Evolutionary conservation across 352 stramenopile species (phyloP), one percentile per base, ranked within the genome.

Genomic region (Nothophytophthora sp.): DNA sequence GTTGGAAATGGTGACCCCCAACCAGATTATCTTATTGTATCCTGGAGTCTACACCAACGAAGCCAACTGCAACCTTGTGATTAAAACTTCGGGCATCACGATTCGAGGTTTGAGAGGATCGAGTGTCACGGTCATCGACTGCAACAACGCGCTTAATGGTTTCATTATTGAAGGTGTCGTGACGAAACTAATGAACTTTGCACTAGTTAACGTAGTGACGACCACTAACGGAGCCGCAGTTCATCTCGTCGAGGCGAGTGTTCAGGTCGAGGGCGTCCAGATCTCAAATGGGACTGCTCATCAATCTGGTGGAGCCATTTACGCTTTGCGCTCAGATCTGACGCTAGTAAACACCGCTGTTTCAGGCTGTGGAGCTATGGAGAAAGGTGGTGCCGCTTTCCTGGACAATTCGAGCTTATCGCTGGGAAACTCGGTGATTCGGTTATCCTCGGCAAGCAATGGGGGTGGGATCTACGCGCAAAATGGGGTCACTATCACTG

Each of bases 11-110:
- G 73, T 57, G 2, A 49, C 52, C 5, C 19, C 56, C 0, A 32
- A 51, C 3, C 55, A 82, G 40, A 73, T 54, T 0, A 75, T 89
- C 28, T 48, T 86, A 10, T 11, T 89, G 18, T 87, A 87, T 42
- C 75, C 70, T 2, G 75, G 75, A 1, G 57, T 57, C 0, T 86
- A 75, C 32, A 46, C 10, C 2, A 70, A 70, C 0, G 9, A 20
- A 3, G 23, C 56, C 2, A 84, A 87, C 37, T 89, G 78, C 40
- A 58, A 61, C 4, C n/a, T 82, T 5, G 37, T 27, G 39, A 20
- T 82, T 4, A 39, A 41, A 5, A 65, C 35, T 0, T 22, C 44
- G 6, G 33, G 52, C 13, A 35, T 87, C 13, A 61, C 57, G 0
- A 73, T 87, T 32, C 65, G 68, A 23, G 78, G 78, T 0, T 41